Percentiles rank a stretch among this genome's conserved stretches.
phyloP scores from a whole-genome alignment of 805 yeast genomes.

The Peterozyma xylosa region DNA sequence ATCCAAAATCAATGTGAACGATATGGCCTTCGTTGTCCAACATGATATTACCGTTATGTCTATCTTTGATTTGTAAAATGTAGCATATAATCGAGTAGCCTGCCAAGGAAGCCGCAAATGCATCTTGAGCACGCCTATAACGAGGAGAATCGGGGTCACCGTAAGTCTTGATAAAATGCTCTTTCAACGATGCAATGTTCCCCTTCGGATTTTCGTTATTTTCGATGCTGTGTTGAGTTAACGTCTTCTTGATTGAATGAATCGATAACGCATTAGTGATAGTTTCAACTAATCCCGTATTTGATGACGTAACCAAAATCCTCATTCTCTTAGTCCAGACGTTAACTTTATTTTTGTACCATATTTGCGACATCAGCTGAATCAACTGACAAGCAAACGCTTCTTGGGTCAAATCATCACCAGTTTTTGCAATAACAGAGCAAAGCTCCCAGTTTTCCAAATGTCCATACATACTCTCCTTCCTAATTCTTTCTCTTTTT shows the following conservation, averaged over 20 bases:
- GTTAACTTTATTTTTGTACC: constrained; percentile 62
- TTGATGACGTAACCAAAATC: constrained; percentile 83
- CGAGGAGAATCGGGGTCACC: constrained; percentile 52
- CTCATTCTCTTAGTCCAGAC: constrained; percentile 95
- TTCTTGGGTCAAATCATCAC: constrained; percentile 92
- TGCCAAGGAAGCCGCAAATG: constrained; percentile 82
- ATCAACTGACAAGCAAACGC: constrained; percentile 96
- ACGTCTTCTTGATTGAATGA: constrained; percentile 89
- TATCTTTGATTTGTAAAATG: constrained; percentile 84
- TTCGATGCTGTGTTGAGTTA: constrained; percentile 66
- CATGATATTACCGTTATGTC: constrained; percentile 98
- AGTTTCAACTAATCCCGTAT: constrained; percentile 90
- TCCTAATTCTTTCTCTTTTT: constrained; percentile 73
- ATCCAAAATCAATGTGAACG: constrained; percentile 93
- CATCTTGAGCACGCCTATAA: constrained; percentile 72
- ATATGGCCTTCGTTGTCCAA: constrained; percentile 93
- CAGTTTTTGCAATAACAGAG: constrained; percentile 94
- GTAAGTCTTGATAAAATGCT: constrained; percentile 71
- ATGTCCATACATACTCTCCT: constrained; percentile 76
- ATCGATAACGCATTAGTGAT: constrained; percentile 91
- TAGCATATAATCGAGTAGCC: constrained; percentile 89
- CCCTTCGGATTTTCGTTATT: constrained; percentile 67
- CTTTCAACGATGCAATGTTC: constrained; percentile 61
- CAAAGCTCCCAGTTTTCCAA: constrained; percentile 89
- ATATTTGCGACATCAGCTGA: constrained; percentile 75